Percentiles rank a stretch among this genome's conserved stretches.
Evolutionary conservation across 2,329 filamentous ascomycete species (phyloP).

Genomic region (Plenodomus biglobosus): DNA sequence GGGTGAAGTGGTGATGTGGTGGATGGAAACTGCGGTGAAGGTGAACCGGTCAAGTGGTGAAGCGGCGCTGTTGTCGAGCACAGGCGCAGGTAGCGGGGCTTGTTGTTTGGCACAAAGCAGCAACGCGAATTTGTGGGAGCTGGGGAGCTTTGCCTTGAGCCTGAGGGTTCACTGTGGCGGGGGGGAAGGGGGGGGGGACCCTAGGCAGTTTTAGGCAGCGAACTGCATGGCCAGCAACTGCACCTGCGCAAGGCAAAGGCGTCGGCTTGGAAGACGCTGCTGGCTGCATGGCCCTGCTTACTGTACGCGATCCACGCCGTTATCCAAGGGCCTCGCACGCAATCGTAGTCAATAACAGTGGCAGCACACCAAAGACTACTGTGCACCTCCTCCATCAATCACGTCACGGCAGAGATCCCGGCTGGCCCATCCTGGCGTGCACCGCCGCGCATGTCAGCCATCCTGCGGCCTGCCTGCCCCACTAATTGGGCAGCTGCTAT

Average conservation of each 20-base stretch:
- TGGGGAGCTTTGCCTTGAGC: constrained; percentile 9
- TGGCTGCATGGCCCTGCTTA: constrained; percentile 7
- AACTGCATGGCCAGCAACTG: constrained; percentile 26
- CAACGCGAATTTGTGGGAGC: constrained; percentile 20
- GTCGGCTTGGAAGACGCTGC: constrained; percentile 1
- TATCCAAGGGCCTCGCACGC: background rate
- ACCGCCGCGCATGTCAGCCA: constrained; percentile 30
- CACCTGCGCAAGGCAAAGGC: constrained; percentile 14
- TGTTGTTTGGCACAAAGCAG: constrained; percentile 15
- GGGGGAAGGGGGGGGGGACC: constrained; percentile 25
- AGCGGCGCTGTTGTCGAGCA: constrained; percentile 1
- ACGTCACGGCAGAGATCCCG: constrained; percentile 23
- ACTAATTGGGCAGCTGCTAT: constrained; percentile 31
- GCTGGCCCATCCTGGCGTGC: constrained; percentile 26
- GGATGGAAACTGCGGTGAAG: background rate
- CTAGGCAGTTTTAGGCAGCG: constrained; percentile 29
- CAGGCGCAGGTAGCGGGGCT: background rate
- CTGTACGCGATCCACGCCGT: no score
- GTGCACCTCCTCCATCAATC: background rate
- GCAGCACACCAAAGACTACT: background rate
- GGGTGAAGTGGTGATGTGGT: background rate
- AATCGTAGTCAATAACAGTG: no score
- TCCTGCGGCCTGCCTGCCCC: constrained; percentile 17
- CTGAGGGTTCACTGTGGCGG: constrained; percentile 24
- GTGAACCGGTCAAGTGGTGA: background rate